Base-by-base conservation (phyloP, 1,284 basidiomycete species). In the Chiua sp. region DNA sequence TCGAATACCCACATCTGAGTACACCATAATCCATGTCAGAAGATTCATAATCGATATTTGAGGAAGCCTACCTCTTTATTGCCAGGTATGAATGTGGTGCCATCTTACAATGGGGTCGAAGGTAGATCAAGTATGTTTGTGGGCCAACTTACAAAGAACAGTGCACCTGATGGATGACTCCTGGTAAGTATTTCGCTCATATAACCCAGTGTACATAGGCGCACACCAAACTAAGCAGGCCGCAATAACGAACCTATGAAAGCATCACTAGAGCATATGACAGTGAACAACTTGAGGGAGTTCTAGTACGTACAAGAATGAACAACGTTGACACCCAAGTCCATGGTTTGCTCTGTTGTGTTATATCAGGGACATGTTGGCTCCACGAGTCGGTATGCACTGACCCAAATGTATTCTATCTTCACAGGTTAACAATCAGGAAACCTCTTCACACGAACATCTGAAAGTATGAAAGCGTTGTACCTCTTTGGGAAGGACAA, bases 361-460 rank as follows among this genome's bases (percentile, higher is more conserved):
- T 20, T 20, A 39, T 39, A 20, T 60, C 35, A 63, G 30, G 18
- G 15, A 48, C 7, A 22, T 12, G 10, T 26, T 3, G 7, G 7
- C 11, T 22, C 20, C 42, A 44, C 12, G 42, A 44, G 10, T 22
- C 7, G 26, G 7, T 16, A 18, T 3, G n/a, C 13, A 10, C 57
- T 37, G 6, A 56, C 62, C 57, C 62, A 64, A 6, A 63, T 54
- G 28, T 64, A 60, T 44, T 63, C 51, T 30, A 63, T 51, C 62
- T 64, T 32, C 7, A 58, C 23, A 18, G 35, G 39, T 4, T 18
- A 39, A 46, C 37, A 46, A 42, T 50, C 33, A 32, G 28, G 30
- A 53, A 11, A 35, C 16, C 22, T 15, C 18, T 15, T 32, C 32
- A 18, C 20, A 18, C 16, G 20, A 8, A 39, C 20, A 20, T 18